A percentile compares a stretch with the other conserved stretches of the same genome.
Evolutionary conservation across 164 flowering plant species (phyloP).

Genomic region (Berberis vulgaris): DNA sequence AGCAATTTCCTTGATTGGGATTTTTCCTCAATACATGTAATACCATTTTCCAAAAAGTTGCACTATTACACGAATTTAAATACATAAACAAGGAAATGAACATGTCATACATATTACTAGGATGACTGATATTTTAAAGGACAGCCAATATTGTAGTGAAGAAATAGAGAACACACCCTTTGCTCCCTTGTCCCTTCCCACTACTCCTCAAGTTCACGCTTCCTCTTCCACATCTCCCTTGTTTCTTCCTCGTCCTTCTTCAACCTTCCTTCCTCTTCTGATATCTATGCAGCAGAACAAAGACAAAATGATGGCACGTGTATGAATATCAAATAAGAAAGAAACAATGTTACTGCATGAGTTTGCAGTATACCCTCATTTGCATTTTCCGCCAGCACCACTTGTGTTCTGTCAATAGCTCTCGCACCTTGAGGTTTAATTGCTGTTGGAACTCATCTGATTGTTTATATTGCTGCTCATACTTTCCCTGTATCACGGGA

Average conservation of each 20-base stretch:
- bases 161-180: conserved; percentile 49
- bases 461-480: conserved; percentile 68
- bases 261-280: conserved; percentile 95
- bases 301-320: conserved; percentile 1
- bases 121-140: background rate
- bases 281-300: conserved; percentile 45
- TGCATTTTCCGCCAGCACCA: conserved; percentile 98
- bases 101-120: too few relatives aligned
- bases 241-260: conserved; percentile 96
- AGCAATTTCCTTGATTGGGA: too few relatives aligned
- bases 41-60: too few relatives aligned
- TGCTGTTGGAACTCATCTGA: conserved; percentile 86
- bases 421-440: conserved; percentile 72
- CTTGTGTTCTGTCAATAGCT: conserved; percentile 87
- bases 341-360: background rate
- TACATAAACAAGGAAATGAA: too few relatives aligned
- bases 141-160: background rate
- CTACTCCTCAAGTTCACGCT: conserved; percentile 97
- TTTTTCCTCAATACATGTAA: too few relatives aligned
- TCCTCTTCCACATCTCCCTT: conserved; percentile 96
- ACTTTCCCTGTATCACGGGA: conserved; percentile 53
- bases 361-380: conserved; percentile 58
- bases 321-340: background rate
- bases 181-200: conserved; percentile 98
- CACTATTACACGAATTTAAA: too few relatives aligned